A percentile compares a stretch with the other conserved stretches of the same genome.
Evolutionary conservation across 2,329 filamentous ascomycete genomes (phyloP).

Genomic region (Alternaria ethzedia): DNA sequence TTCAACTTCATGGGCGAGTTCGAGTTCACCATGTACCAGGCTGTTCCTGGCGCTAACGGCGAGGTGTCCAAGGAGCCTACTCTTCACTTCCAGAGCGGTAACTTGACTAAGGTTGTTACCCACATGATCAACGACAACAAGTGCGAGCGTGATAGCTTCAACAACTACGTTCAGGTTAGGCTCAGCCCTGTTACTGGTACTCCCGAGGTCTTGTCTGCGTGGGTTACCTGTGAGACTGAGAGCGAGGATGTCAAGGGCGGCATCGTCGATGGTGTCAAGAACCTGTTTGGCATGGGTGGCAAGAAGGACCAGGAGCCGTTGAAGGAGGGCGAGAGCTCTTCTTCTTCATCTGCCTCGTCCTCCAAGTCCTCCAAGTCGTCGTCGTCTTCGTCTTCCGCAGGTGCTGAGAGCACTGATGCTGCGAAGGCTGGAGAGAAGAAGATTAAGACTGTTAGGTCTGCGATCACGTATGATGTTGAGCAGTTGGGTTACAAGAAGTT

Average conservation of each 20-base stretch:
- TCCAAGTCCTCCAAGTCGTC: slow-evolving; percentile 52
- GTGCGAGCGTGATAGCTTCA: slow-evolving; percentile 77
- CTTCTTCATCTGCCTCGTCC: slow-evolving; percentile 51
- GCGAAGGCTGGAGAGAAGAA: slow-evolving; percentile 56
- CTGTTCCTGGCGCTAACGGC: slow-evolving; percentile 59
- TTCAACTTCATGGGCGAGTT: slow-evolving; percentile 86
- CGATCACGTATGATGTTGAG: slow-evolving; percentile 55
- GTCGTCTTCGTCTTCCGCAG: slow-evolving; percentile 54
- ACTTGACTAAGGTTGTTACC: slow-evolving; percentile 83
- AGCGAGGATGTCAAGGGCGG: slow-evolving; percentile 73
- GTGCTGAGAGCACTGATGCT: slow-evolving; percentile 56
- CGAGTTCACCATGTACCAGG: slow-evolving; percentile 78
- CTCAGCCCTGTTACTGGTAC: slow-evolving; percentile 77
- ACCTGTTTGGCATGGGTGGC: slow-evolving; percentile 90
- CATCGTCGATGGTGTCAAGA: slow-evolving; percentile 93
- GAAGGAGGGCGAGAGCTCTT: slow-evolving; percentile 57
- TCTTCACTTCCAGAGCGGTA: slow-evolving; percentile 74
- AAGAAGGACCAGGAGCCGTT: slow-evolving; percentile 82
- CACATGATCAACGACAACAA: slow-evolving; percentile 79
- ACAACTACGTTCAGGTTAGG: slow-evolving; percentile 78
- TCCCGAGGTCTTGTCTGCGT: slow-evolving; percentile 77
- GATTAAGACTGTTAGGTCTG: slow-evolving; percentile 60
- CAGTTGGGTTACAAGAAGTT: slow-evolving; percentile 60
- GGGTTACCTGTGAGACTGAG: slow-evolving; percentile 84
- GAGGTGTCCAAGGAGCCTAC: slow-evolving; percentile 64